phyloP scores from a whole-genome alignment of 768 basidiomycete genomes.

The Leccinum barrowsii region DNA sequence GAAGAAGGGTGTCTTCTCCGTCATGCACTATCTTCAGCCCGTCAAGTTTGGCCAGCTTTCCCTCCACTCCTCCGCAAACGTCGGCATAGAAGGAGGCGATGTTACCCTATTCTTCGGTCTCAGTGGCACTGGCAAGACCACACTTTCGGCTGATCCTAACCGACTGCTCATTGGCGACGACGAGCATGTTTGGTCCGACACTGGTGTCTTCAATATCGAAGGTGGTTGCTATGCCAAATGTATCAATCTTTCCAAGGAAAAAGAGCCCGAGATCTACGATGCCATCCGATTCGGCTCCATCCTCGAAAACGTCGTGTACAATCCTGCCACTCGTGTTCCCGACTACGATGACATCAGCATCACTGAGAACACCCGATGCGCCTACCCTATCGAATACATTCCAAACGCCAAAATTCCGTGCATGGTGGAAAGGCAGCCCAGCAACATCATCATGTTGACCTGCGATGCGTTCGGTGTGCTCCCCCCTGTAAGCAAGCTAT shows the following conservation, averaged over 20 bases:
- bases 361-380: slow-evolving; percentile 99
- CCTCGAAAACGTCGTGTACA: slow-evolving; percentile 99
- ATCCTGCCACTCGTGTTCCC: slow-evolving; percentile 71
- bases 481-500: slow-evolving; percentile 90
- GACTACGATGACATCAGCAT: slow-evolving; percentile 97
- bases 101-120: slow-evolving; percentile 99
- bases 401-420: slow-evolving; percentile 95
- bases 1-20: slow-evolving; percentile 99
- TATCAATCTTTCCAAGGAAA: slow-evolving; percentile 94
- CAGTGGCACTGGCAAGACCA: slow-evolving; percentile 98
- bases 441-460: slow-evolving; percentile 94
- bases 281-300: slow-evolving; percentile 95
- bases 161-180: slow-evolving; percentile 97
- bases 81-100: slow-evolving; percentile 82
- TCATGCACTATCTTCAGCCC: slow-evolving; percentile 99
- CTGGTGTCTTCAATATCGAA: slow-evolving; percentile 99
- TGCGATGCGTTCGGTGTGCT: slow-evolving; percentile 99
- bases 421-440: slow-evolving; percentile 79
- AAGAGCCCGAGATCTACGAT: slow-evolving; percentile 96
- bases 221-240: slow-evolving; percentile 99
- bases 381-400: slow-evolving; percentile 98
- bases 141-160: slow-evolving; percentile 92
- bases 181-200: slow-evolving; percentile 99
- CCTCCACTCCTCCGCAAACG: slow-evolving; percentile 96
- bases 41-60: slow-evolving; percentile 98